phyloP scores from a whole-genome alignment of 1,284 basidiomycete species.

The Malassezia caprae region DNA sequence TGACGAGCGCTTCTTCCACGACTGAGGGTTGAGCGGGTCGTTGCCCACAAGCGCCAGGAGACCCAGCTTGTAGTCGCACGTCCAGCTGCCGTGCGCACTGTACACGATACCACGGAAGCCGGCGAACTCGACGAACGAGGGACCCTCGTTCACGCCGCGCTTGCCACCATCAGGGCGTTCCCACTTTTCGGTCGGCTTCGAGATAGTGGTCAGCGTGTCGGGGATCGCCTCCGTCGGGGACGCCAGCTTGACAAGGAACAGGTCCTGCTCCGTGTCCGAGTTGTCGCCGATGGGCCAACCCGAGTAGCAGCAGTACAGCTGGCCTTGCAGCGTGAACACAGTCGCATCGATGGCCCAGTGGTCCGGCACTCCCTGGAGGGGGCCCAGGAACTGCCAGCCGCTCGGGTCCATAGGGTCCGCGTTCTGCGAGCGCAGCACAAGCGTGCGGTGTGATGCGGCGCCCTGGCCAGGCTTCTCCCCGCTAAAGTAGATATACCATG shows the following conservation, averaged over 20 bases:
- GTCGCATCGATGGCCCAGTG: slow-evolving; percentile 19
- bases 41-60: slow-evolving; percentile 9
- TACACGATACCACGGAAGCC: slow-evolving; percentile 16
- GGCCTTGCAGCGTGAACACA: background rate
- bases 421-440: slow-evolving; percentile 10
- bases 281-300: slow-evolving; percentile 17
- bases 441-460: slow-evolving; percentile 16
- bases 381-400: slow-evolving; percentile 16
- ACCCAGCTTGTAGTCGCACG: slow-evolving; percentile 20
- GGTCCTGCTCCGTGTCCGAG: slow-evolving; percentile 19
- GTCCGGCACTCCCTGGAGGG: slow-evolving; percentile 17
- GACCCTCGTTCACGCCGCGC: slow-evolving; percentile 19
- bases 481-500: slow-evolving; percentile 18
- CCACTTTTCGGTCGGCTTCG: slow-evolving; percentile 9
- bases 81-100: slow-evolving; percentile 22
- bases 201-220: slow-evolving; percentile 14
- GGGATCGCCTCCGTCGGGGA: slow-evolving; percentile 11
- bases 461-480: slow-evolving; percentile 13
- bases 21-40: slow-evolving; percentile 13
- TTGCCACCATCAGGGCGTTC: slow-evolving; percentile 17
- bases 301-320: slow-evolving; percentile 18
- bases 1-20: slow-evolving; percentile 14
- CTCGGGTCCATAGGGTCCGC: slow-evolving; percentile 16
- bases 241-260: slow-evolving; percentile 13
- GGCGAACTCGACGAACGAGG: slow-evolving; percentile 8